Percentiles rank a stretch among this genome's conserved stretches.
Conservation (phyloP, 2,329 filamentous ascomycete species). For the Apiospora malaysiana region DNA sequence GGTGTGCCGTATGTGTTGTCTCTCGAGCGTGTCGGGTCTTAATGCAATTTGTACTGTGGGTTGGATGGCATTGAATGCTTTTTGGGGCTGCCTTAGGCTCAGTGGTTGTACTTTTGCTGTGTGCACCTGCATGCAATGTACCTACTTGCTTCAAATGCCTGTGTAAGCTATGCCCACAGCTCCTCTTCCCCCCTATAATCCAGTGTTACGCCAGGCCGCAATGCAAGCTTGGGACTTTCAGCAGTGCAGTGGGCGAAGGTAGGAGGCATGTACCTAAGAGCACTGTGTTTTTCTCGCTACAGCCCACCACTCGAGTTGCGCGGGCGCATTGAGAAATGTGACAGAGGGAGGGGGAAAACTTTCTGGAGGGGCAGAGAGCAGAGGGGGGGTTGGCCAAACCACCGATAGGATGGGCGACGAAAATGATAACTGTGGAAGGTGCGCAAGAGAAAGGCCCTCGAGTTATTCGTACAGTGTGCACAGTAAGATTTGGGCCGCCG, state of each 20-base stretch:
- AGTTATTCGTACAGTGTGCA: conserved; percentile 14
- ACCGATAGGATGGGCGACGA: conserved; percentile 4
- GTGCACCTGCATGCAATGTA: conserved; percentile 7
- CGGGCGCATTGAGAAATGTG: neutral
- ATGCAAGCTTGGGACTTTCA: neutral
- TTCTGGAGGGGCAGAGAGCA: conserved; percentile 15
- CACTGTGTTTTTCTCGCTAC: neutral
- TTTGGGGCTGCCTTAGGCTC: conserved; percentile 7
- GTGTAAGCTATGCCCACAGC: neutral
- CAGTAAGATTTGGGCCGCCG: neutral
- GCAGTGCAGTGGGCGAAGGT: neutral
- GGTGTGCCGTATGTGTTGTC: conserved; percentile 19
- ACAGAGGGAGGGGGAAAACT: conserved; percentile 12
- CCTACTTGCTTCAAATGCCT: neutral
- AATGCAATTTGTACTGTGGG: conserved; percentile 19
- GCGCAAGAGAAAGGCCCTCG: neutral
- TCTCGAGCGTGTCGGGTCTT: conserved; percentile 11
- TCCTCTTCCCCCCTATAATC: neutral
- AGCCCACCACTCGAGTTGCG: neutral
- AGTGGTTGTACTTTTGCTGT: conserved; percentile 2
- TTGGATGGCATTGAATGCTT: conserved; percentile 12
- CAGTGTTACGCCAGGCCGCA: conserved; percentile 1
- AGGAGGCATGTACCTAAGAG: neutral
- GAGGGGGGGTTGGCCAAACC: neutral
- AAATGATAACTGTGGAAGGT: conserved; percentile 16